Conservation (phyloP, 139 green algal species). For the Coelastrella sp. region DNA sequence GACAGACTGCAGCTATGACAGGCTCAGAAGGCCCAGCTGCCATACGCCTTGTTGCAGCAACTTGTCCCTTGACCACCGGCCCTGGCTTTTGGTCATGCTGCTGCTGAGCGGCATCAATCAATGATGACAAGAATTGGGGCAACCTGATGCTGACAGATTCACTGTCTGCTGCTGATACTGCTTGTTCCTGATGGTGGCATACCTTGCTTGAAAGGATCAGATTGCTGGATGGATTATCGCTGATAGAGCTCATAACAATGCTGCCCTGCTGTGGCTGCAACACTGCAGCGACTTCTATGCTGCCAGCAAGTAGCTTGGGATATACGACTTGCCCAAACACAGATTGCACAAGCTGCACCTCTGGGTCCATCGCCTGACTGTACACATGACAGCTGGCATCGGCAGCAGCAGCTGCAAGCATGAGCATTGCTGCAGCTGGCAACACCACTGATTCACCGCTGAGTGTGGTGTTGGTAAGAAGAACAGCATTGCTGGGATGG, state of each 20-base stretch:
- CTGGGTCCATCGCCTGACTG: not conserved
- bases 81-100: conserved; percentile 27
- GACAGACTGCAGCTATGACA: conserved; percentile 23
- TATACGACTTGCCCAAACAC: conserved; percentile 30
- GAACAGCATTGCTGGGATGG: not conserved
- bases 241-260: not conserved
- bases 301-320: not conserved
- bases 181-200: no score
- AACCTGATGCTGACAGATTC: no score
- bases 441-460: not conserved
- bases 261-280: not conserved
- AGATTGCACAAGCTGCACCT: conserved; percentile 26
- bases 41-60: conserved; percentile 11
- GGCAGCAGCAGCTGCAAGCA: conserved; percentile 41
- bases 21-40: conserved; percentile 1
- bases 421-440: conserved; percentile 5
- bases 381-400: not conserved
- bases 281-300: not conserved
- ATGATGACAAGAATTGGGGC: conserved; percentile 10
- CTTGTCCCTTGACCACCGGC: conserved; percentile 24
- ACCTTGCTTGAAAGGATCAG: conserved; percentile 4
- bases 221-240: not conserved
- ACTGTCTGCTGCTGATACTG: no score
- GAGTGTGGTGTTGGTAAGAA: conserved; percentile 2
- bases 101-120: not conserved